A percentile compares a stretch with the other conserved stretches of the same genome.
Evolutionary conservation across 768 basidiomycete genomes (phyloP).

Genomic region (Omphalotus guepiniiformis): DNA sequence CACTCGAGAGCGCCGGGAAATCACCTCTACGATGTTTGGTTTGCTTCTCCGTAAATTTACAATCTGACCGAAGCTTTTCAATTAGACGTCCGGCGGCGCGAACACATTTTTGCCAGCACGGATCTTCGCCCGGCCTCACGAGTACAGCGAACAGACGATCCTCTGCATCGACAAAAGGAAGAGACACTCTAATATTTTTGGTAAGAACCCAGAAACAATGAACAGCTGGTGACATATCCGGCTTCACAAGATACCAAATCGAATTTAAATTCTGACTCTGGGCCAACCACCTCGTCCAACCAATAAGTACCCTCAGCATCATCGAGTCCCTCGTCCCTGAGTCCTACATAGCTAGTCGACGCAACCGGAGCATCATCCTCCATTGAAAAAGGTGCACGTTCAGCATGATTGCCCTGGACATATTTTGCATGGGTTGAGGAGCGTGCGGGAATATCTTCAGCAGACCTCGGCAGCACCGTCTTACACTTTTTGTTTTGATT

Average conservation of each 20-base stretch:
- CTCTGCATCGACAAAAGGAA: not conserved
- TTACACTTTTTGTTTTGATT: not conserved
- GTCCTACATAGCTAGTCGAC: not conserved
- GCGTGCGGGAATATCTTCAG: not conserved
- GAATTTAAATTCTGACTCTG: not conserved
- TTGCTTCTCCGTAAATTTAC: conserved; percentile 4
- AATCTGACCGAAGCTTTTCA: not conserved
- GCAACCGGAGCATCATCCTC: not conserved
- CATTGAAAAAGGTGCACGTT: not conserved
- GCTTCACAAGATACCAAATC: not conserved
- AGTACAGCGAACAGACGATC: conserved; percentile 4
- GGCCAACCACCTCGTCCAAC: not conserved
- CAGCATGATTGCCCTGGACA: not conserved
- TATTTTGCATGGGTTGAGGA: not conserved
- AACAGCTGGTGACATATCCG: not conserved
- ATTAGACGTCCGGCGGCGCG: conserved; percentile 3
- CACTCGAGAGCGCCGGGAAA: conserved; percentile 15
- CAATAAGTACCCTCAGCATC: not conserved
- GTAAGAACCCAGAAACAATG: not conserved
- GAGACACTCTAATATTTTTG: not conserved
- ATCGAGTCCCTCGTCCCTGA: not conserved
- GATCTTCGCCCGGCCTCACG: conserved; percentile 11
- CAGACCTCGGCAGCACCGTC: not conserved
- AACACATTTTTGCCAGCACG: conserved; percentile 3
- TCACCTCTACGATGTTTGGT: conserved; percentile 17